Evolutionary conservation across 305 asterid species (phyloP).

Genomic region (Solanum hybrid): DNA sequence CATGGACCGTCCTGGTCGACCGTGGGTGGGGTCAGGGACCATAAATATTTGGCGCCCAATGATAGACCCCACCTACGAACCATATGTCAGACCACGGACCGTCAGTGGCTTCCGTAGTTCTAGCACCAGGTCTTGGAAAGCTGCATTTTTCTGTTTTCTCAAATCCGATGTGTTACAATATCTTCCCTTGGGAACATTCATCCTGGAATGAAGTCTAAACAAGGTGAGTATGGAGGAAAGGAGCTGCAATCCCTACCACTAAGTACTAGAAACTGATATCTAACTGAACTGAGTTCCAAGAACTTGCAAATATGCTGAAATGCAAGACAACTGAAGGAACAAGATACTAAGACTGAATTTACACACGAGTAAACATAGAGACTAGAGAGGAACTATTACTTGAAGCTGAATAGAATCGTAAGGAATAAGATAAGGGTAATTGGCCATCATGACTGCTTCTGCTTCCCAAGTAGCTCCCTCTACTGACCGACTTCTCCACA

Average conservation of each 20-base stretch:
- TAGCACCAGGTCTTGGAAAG: background rate
- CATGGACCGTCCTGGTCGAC: too few species aligned
- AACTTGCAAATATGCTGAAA: too few species aligned
- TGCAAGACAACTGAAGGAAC: background rate
- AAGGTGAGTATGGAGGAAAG: background rate
- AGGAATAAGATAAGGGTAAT: background rate
- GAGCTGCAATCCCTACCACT: background rate
- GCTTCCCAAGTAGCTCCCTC: background rate
- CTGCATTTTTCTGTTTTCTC: too few species aligned
- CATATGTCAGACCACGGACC: background rate
- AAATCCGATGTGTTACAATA: background rate
- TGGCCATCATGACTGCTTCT: background rate
- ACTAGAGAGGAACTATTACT: background rate
- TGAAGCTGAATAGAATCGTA: background rate
- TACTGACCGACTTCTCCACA: background rate
- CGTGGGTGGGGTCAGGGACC: background rate
- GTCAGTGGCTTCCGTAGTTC: background rate
- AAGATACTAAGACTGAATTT: background rate
- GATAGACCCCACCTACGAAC: too few species aligned
- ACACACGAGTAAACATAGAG: too few species aligned
- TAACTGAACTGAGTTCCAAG: background rate
- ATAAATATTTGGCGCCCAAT: too few species aligned
- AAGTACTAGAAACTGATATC: background rate
- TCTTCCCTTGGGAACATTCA: background rate
- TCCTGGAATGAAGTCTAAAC: background rate